A percentile compares a stretch with the other conserved stretches of the same genome.
Conservation (phyloP, 228 moss, liverwort and hornwort species). For the Sphagnum magellanicum region DNA sequence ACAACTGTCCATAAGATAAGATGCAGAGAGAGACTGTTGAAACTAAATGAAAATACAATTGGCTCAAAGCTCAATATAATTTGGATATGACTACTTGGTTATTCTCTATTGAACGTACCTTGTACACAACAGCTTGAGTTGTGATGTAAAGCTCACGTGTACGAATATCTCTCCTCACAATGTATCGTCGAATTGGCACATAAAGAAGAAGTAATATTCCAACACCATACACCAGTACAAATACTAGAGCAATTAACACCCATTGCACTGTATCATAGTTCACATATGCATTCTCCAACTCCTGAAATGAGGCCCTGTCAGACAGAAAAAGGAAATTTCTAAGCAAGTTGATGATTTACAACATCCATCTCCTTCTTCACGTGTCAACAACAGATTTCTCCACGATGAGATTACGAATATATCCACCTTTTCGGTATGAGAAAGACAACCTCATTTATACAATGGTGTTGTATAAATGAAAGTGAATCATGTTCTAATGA, state of each 20-base stretch:
- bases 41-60: too few relatives aligned
- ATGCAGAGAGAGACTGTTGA: background rate
- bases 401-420: too few relatives aligned
- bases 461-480: too few relatives aligned
- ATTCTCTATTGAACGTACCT: constrained; percentile 19
- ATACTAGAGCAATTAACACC: constrained; percentile 45
- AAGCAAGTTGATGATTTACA: too few relatives aligned
- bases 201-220: constrained; percentile 54
- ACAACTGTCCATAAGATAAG: background rate
- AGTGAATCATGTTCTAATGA: too few relatives aligned
- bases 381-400: too few relatives aligned
- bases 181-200: constrained; percentile 44
- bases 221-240: constrained; percentile 57
- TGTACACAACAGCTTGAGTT: constrained; percentile 46
- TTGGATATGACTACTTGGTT: too few relatives aligned
- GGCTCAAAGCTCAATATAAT: too few relatives aligned
- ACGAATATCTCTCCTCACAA: constrained; percentile 44
- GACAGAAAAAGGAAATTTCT: background rate
- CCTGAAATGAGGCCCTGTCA: constrained; percentile 36
- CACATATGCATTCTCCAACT: constrained; percentile 46
- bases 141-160: constrained; percentile 53
- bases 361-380: too few relatives aligned
- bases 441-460: too few relatives aligned
- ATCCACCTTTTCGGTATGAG: too few relatives aligned
- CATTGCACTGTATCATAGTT: constrained; percentile 61